These are phyloP conservation scores for Casaregolazyma suthepensis DNA, from an alignment of 1,139 yeast species.

Conservation along the genomic window DNA sequence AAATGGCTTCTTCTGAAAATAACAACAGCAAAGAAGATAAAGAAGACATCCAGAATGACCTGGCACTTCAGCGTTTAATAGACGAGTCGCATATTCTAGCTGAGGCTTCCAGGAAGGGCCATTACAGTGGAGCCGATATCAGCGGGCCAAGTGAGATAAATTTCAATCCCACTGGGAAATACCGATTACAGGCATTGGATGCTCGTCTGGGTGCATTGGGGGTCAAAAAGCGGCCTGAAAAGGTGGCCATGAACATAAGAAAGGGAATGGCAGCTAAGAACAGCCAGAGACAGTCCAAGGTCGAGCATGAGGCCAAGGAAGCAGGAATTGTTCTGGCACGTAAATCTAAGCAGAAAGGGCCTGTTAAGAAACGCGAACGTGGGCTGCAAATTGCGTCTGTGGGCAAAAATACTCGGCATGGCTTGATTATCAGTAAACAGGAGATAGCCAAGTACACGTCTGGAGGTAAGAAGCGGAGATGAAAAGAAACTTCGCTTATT, in stretches of 20 bases:
- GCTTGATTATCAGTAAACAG: slow-evolving; percentile 62
- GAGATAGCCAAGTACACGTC: slow-evolving; percentile 46
- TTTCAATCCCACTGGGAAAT: slow-evolving; percentile 73
- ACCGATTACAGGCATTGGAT: slow-evolving; percentile 67
- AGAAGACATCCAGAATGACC: slow-evolving; percentile 58
- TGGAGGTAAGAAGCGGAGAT: slow-evolving; percentile 7
- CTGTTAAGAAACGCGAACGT: slow-evolving; percentile 47
- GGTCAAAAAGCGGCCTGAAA: slow-evolving; percentile 48
- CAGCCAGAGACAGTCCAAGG: slow-evolving; percentile 45
- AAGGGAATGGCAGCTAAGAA: slow-evolving; percentile 71
- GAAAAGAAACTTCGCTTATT: background rate
- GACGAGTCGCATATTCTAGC: slow-evolving; percentile 82
- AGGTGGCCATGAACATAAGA: slow-evolving; percentile 83
- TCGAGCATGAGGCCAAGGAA: slow-evolving; percentile 73
- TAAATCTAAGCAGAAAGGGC: slow-evolving; percentile 39
- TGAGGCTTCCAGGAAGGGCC: slow-evolving; percentile 38
- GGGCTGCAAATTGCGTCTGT: slow-evolving; percentile 75
- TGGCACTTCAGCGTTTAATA: slow-evolving; percentile 74
- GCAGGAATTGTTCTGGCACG: slow-evolving; percentile 75
- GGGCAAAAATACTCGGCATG: slow-evolving; percentile 77
- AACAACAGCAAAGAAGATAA: slow-evolving; percentile 20
- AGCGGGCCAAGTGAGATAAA: slow-evolving; percentile 50
- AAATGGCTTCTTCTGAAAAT: slow-evolving; percentile 7
- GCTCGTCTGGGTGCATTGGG: slow-evolving; percentile 53
- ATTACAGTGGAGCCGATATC: slow-evolving; percentile 67